Percentiles rank a stretch among this genome's conserved stretches.
These are phyloP conservation scores for Hibiscus trionum DNA, from an alignment of 345 rosid species.

Conservation along the genomic window DNA sequence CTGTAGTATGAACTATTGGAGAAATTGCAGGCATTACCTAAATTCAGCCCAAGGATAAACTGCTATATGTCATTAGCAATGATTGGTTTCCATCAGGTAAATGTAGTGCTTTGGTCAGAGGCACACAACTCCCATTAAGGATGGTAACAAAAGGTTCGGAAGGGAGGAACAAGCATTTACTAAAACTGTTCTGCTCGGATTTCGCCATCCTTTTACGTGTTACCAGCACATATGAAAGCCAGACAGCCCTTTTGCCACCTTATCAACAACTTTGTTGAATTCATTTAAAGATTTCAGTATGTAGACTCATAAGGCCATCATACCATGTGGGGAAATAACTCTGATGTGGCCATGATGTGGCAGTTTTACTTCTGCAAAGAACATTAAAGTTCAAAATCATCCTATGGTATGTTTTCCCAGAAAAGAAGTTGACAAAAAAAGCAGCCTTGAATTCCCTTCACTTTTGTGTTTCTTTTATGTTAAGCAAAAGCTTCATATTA, in stretches of 20 bases:
- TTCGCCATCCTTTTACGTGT: no score
- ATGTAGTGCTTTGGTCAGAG: no score
- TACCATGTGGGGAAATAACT: conserved; percentile 3
- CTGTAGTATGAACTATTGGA: not conserved
- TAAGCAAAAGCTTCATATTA: no score
- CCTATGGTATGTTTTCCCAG: not conserved
- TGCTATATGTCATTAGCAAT: not conserved
- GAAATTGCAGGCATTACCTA: not conserved
- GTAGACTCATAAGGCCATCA: not conserved
- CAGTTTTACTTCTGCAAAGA: not conserved
- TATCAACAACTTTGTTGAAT: not conserved
- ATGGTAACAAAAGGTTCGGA: no score
- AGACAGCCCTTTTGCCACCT: not conserved
- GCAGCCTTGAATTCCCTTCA: not conserved
- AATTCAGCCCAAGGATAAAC: not conserved
- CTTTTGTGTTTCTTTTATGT: not conserved
- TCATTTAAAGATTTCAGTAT: not conserved
- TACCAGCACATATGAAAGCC: not conserved
- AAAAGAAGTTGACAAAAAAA: not conserved
- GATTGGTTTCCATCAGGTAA: no score
- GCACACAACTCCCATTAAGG: no score
- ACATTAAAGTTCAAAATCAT: not conserved
- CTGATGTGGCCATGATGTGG: conserved; percentile 17
- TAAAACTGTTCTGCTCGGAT: no score
- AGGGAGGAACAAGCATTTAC: no score